Evolutionary conservation across 2,329 filamentous ascomycete species (phyloP).

Genomic region (Fusarium dimerum): DNA sequence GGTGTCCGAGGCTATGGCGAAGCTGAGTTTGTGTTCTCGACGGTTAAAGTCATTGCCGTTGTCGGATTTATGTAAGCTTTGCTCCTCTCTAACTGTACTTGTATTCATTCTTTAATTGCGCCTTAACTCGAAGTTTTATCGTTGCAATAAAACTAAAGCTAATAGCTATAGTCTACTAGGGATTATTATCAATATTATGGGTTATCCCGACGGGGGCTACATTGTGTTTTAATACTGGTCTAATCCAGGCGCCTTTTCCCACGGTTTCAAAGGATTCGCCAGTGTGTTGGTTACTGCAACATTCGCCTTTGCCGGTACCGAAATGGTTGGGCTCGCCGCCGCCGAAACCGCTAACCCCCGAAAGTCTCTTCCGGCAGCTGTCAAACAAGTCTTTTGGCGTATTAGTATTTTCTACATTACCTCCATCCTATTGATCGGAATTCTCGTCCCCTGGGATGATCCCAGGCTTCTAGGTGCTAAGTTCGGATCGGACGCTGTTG

Average conservation of each 20-base stretch:
- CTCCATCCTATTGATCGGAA: conserved; percentile 77
- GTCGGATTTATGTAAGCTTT: conserved; percentile 78
- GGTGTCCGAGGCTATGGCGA: conserved; percentile 88
- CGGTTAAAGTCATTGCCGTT: conserved; percentile 82
- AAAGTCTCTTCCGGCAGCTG: conserved; percentile 79
- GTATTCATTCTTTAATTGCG: too few species aligned
- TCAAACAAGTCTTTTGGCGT: conserved; percentile 95
- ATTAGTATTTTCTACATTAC: conserved; percentile 89
- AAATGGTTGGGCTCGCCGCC: conserved; percentile 74
- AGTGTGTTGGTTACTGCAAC: conserved; percentile 75
- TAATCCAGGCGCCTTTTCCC: conserved; percentile 77
- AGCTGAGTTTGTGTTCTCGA: conserved; percentile 83
- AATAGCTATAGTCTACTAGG: conserved; percentile 66
- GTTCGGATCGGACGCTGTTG: conserved; percentile 62
- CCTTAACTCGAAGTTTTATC: too few species aligned
- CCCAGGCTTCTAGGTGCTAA: conserved; percentile 58
- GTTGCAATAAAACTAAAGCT: not conserved
- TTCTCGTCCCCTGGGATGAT: conserved; percentile 77
- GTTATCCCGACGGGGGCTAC: conserved; percentile 71
- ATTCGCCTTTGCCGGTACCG: conserved; percentile 75
- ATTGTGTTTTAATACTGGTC: conserved; percentile 79
- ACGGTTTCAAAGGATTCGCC: conserved; percentile 80
- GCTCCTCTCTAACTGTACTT: conserved; percentile 26
- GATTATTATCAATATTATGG: conserved; percentile 81
- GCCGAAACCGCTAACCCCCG: conserved; percentile 76